Evolutionary conservation across 352 stramenopile species (phyloP).

Genomic region (Blastocystis hominis): DNA sequence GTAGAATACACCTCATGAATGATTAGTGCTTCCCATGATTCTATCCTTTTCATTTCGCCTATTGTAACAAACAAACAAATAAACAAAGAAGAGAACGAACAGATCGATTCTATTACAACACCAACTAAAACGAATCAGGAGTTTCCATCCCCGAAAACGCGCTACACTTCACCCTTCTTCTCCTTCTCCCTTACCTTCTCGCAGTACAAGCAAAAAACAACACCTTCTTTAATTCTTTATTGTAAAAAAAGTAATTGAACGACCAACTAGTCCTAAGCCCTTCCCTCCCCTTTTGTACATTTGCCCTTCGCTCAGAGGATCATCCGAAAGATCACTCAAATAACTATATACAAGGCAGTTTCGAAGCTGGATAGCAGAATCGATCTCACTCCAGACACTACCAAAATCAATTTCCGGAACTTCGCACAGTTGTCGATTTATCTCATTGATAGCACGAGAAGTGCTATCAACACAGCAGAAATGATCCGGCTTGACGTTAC

Average conservation of each 20-base stretch:
- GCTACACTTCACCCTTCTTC: neutral
- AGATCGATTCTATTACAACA: conserved; percentile 33
- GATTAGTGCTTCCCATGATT: too few species aligned
- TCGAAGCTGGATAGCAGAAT: conserved; percentile 72
- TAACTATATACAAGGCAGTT: conserved; percentile 81
- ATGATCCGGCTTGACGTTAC: conserved; percentile 31
- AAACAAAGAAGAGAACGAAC: neutral
- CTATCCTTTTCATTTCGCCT: neutral
- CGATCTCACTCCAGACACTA: conserved; percentile 63
- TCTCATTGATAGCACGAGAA: neutral
- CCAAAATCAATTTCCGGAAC: conserved; percentile 32
- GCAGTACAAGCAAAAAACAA: conserved; percentile 80
- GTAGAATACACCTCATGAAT: neutral
- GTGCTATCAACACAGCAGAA: conserved; percentile 11
- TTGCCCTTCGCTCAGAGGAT: conserved; percentile 76
- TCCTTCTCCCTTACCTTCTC: conserved; percentile 65
- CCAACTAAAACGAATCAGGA: neutral
- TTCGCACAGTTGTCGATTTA: conserved; percentile 47
- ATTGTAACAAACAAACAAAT: conserved; percentile 1
- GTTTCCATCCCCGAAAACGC: neutral
- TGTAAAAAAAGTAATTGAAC: conserved; percentile 84
- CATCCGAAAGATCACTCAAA: conserved; percentile 76
- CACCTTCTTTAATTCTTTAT: conserved; percentile 79
- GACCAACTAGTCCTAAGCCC: conserved; percentile 66
- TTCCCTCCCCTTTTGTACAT: conserved; percentile 62